Base-by-base conservation (phyloP, 2,329 filamentous ascomycete genomes). In the Trichoderma pleuroti region DNA sequence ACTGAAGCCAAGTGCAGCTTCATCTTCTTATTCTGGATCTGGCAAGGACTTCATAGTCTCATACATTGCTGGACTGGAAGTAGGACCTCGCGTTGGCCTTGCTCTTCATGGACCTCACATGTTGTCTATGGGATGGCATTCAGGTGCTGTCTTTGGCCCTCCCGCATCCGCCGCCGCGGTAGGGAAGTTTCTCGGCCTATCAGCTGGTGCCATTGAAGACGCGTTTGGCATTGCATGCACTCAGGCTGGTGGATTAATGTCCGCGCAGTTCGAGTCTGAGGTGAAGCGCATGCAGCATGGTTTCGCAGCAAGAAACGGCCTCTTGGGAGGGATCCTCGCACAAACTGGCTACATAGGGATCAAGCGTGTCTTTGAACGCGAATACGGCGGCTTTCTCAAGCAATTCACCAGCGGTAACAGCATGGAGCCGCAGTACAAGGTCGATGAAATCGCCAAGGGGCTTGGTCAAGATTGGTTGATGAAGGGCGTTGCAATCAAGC, bases 241-340 rank as follows among this genome's bases (percentile, higher is more conserved):
- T 0, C 81, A 84, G 70, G 78, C 79, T 5, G 75, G 80, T 54
- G 81, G 80, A 2, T 73, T 82, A 6, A 84, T 84, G 81, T 77
- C 79, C 3, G 82, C 81, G 5, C 80, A 83, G 71, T 84, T 79
- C 69, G 83, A 80, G 57, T 79, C 79, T n/a, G 79, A 81, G 70
- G 78, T 81, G 0, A 85, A 84, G 74, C 79, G 82, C 2, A 82
- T 84, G 79, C 82, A 84, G 72, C 83, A 84, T 71, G 82, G 79
- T 6, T 84, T 85, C 72, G 82, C 82, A 0, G 79, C 82, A 7
- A 78, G 82, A 8, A 84, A 81, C 70, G 82, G 82, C 1, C 76
- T 84, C 0, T 77, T 84, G 18, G 80, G 75, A 0, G 78, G 81
- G 0, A 67, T 84, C 3, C 72, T 84, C 34, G 81, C 81, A 2